Conservation (phyloP, 495 filamentous ascomycete genomes). For the Friedmanniomyces simplex region DNA sequence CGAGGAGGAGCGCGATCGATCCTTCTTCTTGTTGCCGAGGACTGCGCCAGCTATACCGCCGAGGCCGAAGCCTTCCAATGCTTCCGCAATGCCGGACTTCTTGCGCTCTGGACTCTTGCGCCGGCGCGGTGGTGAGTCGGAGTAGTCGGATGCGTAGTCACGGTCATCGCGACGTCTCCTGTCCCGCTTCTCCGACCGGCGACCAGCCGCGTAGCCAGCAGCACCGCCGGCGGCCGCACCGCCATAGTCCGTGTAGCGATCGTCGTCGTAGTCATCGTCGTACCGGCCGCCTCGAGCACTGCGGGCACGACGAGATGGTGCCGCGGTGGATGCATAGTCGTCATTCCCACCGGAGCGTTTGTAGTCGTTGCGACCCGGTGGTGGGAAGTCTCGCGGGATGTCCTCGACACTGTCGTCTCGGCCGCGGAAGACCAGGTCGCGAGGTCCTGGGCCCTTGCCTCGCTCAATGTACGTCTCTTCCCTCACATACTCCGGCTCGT, state of each 20-base stretch:
- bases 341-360: constrained; percentile 20
- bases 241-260: constrained; percentile 22
- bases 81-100: constrained; percentile 32
- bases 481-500: constrained; percentile 33
- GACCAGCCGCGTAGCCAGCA: no score
- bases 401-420: constrained; percentile 37
- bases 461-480: constrained; percentile 36
- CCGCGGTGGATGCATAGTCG: constrained; percentile 18
- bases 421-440: constrained; percentile 33
- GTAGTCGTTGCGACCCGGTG: constrained; percentile 21
- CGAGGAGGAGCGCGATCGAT: constrained; percentile 9
- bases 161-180: constrained; percentile 18
- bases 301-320: constrained; percentile 25
- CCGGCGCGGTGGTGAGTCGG: constrained; percentile 25
- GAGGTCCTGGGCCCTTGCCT: constrained; percentile 27
- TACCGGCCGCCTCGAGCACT: constrained; percentile 25
- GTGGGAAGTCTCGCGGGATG: constrained; percentile 35
- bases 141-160: constrained; percentile 27
- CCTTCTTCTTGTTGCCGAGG: constrained; percentile 24
- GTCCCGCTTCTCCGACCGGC: constrained; percentile 8
- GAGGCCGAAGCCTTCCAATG: constrained; percentile 31
- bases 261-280: constrained; percentile 27
- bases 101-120: constrained; percentile 24
- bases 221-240: no score
- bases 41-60: constrained; percentile 32